Base-by-base conservation (phyloP, 805 yeast species). In the Priceomyces melissophilus region DNA sequence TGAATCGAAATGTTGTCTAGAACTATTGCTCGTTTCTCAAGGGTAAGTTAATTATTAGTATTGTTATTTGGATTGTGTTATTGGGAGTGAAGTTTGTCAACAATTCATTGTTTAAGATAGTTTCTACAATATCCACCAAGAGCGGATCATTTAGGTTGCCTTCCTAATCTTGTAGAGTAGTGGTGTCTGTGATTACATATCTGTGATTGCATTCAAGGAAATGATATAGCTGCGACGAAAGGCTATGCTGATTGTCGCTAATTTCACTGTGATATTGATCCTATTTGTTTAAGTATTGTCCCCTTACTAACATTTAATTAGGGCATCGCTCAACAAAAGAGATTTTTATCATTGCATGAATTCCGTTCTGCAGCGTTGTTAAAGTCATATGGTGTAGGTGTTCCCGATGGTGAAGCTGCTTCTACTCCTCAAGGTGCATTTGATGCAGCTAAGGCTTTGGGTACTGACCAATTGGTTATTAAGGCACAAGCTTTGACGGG, bases 401-500 rank as follows among this genome's bases (percentile, higher is more conserved):
- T 88, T 37, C 99, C 99, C 46, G 75, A 73, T 43, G 99, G 99
- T 59, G 81, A 75, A 50, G 93, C 96, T 46, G 95, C 98, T 50
- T 78, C 82, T 55, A 85, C 96, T 38, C 82, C 96, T 37, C 84
- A 85, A 58, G 95, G 84, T 49, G 98, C 98, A 32, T 86, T 65
- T 64, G 75, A 82, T 44, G 81, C 83, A 40, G 98, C 98, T 53
- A 78, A 82, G 69, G 69, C 73, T 43, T 76, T 93, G 60, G 76
- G 78, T 54, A 76, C 86, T 51, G 81, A 82, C 58, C 95, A 86
- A 57, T 74, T 93, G 68, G 99, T 93, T 49, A 78, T 93, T 67
- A 93, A 93, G 76, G 99, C 99, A 47, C 99, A 93, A 74, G 97
- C 96, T 37, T 78, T 93, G 60, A 90, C 99, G 44, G 99, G 99